Evolutionary conservation across 2,329 filamentous ascomycete species (phyloP), one percentile per base, ranked within the genome.

Genomic region (Didymella glomerata): DNA sequence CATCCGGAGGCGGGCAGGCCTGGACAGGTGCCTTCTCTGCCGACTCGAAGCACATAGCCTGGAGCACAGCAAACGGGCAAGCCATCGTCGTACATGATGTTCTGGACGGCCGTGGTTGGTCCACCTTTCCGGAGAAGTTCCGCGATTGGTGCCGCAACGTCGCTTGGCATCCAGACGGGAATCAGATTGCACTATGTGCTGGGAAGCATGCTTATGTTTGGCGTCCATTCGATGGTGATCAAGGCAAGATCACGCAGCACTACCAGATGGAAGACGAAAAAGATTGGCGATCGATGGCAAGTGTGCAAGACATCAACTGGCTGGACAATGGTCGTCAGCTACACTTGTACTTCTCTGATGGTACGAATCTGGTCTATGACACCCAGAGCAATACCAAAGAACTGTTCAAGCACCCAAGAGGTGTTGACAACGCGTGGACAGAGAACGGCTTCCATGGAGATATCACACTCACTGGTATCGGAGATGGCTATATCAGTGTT

Each of bases 21-120:
- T 72, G 71, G 68, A 52, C 68, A 24, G 68, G 63, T 3, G 65
- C 68, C 7, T 74, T 75, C 51, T 69, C 71, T 4, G 56, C 65
- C 1, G 67, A 71, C 28, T 71, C 69, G 1, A 64, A 64, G 30
- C 58, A 65, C 24, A 64, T 74, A 28, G 62, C 64, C 2, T 73
- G 71, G 70, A 72, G 64, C 25, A 61, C 57, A 3, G 59, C 57
- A 3, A 49, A 44, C 2, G 70, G 69, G 3, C 34, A 13, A 1
- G 38, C 51, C 3, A 36, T 74, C 24, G 42, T 67, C 16, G 63
- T 74, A 4, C 67, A 67, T 16, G 48, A 64, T 8, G 67, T 70
- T 1, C 11, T 22, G 3, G 56, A 65, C 28, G 71, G 72, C 1
- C 48, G 32, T 16, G n/a, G 62, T 11, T 24, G 67, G 27, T 60